These are phyloP conservation scores for Candida boidinii DNA, from an alignment of 805 yeast species.

Conservation along the genomic window DNA sequence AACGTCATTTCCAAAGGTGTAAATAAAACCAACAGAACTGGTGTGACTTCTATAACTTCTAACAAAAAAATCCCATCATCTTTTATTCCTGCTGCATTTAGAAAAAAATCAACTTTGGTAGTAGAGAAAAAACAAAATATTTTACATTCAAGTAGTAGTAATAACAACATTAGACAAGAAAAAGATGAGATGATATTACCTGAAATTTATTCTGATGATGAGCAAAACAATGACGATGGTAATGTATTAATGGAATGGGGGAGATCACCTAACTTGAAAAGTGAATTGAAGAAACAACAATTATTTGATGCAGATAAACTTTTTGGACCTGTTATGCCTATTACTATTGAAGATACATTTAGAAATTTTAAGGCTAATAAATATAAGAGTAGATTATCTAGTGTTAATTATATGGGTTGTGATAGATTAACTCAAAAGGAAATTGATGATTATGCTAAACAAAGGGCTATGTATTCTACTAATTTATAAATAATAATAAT, in stretches of 20 bases:
- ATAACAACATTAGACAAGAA: neutral
- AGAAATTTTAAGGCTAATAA: constrained; percentile 5
- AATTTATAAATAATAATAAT: neutral
- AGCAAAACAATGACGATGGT: constrained; percentile 11
- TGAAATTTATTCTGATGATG: constrained; percentile 17
- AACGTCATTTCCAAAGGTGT: neutral
- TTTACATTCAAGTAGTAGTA: neutral
- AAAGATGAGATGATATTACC: constrained; percentile 8
- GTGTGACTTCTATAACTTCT: too few relatives aligned
- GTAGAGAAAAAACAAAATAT: constrained; percentile 1
- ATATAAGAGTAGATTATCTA: constrained; percentile 16
- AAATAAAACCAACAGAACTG: neutral
- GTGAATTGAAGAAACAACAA: constrained; percentile 12
- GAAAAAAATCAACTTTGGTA: constrained; percentile 1
- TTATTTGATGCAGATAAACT: constrained; percentile 15
- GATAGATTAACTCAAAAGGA: constrained; percentile 17
- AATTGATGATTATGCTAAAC: constrained; percentile 17
- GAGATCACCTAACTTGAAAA: constrained; percentile 6
- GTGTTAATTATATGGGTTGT: constrained; percentile 9
- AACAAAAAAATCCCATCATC: too few relatives aligned
- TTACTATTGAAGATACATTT: neutral
- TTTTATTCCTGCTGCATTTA: neutral
- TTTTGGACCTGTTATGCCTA: constrained; percentile 14
- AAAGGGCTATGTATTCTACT: constrained; percentile 25
- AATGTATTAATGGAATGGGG: constrained; percentile 20